Base-by-base conservation (phyloP, 73 alveolate species). In the Paraurostyla sp. region DNA sequence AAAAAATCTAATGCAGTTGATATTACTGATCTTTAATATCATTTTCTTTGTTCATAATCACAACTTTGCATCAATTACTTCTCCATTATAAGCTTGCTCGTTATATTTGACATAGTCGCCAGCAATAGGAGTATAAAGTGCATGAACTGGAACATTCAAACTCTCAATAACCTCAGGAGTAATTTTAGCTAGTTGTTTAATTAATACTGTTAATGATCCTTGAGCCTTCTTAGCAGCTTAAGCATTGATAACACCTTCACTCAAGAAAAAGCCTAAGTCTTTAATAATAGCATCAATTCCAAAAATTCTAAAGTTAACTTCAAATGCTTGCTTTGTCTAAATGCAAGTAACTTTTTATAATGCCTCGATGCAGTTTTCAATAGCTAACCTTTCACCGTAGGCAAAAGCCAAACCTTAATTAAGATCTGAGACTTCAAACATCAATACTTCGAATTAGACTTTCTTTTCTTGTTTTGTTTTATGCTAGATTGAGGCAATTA, bases 121-220 rank as follows among this genome's bases (percentile, higher is more conserved):
- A 35, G 92, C 92, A 88, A 88, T 88, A 41, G 94, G 94, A 36
- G 94, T 83, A 52, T 83, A 82, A n/a, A 78, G 76, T 32, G 89
- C 89, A 78, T 88, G 90, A 23, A 43, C 73, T 36, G 90, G 86
- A 0, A 88, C 90, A 88, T 83, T 82, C 50, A 88, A 35, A 35
- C 83, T 43, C 35, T 88, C 84, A 80, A 88, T 69, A 11, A 83
- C 22, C 52, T 88, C 83, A 36, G 23, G 22, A 57, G 85, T 56
- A 38, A 76, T 38, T 22, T 23, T 30, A 7, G 89, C 76, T 29
- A 88, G 42, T 16, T 78, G 41, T 48, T 78, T 83, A 36, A 88
- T 80, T 18, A 63, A 49, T 20, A 18, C 38, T 25, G 18, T 32
- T 18, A 63, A 58, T 30, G 75, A 23, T 36, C 32, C 80, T 30